Conservation (phyloP, 2,329 filamentous ascomycete species). For the Colletotrichum limetticola region DNA sequence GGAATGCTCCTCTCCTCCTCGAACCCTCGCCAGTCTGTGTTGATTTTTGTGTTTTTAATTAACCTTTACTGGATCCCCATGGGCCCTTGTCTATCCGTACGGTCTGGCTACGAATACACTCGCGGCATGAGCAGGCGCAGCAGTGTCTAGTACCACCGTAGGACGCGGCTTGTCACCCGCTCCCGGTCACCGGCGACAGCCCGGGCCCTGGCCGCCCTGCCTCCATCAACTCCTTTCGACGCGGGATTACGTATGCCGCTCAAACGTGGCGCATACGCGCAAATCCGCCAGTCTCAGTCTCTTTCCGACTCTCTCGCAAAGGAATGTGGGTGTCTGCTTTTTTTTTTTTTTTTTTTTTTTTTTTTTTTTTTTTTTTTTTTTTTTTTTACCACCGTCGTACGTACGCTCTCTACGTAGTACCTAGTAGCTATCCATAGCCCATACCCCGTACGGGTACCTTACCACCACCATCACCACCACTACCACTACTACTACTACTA, state of each 20-base stretch:
- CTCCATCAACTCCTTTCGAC: slow-evolving; percentile 7
- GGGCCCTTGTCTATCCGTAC: neutral
- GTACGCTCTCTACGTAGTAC: neutral
- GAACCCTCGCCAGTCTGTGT: neutral
- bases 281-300: neutral
- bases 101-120: too few species aligned
- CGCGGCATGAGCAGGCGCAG: neutral
- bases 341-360: neutral
- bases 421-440: neutral
- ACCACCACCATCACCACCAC: neutral
- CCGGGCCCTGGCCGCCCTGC: neutral
- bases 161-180: slow-evolving; percentile 15
- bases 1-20: neutral
- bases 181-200: slow-evolving; percentile 4
- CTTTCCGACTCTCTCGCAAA: neutral
- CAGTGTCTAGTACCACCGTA: neutral
- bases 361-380: too few species aligned
- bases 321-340: neutral
- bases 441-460: neutral
- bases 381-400: neutral
- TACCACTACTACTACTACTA: neutral
- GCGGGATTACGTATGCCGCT: slow-evolving; percentile 32
- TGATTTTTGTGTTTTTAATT: neutral
- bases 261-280: slow-evolving; percentile 14
- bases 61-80: neutral